phyloP scores from a whole-genome alignment of 768 basidiomycete genomes.

The Favolaschia claudopus region DNA sequence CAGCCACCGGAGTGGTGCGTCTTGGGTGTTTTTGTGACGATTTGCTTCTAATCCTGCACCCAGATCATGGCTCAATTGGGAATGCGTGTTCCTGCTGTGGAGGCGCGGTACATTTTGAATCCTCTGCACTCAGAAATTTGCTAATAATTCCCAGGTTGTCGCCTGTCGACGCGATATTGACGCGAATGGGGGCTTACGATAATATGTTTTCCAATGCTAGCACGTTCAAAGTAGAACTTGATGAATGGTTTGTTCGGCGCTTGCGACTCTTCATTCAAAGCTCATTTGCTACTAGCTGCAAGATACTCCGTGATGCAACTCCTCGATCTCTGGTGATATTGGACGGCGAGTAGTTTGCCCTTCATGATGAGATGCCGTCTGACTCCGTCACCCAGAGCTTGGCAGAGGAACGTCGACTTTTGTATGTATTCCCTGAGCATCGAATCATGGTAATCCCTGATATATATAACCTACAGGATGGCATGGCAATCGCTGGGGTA shows the following conservation, averaged over 20 bases:
- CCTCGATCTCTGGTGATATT: conserved; percentile 94
- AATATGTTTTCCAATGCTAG: conserved; percentile 95
- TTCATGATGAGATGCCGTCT: background rate
- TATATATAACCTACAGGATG: conserved; percentile 76
- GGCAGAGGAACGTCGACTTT: conserved; percentile 96
- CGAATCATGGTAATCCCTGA: conserved; percentile 5
- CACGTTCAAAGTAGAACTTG: conserved; percentile 98
- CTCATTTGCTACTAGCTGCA: conserved; percentile 62
- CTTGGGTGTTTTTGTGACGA: background rate
- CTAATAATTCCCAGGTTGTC: conserved; percentile 61
- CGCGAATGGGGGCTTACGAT: conserved; percentile 98
- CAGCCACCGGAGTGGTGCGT: conserved; percentile 86
- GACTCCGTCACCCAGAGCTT: conserved; percentile 65
- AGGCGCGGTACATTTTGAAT: conserved; percentile 62
- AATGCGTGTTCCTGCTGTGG: conserved; percentile 90
- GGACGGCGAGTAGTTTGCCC: conserved; percentile 69
- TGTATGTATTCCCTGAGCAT: conserved; percentile 47
- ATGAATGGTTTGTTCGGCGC: conserved; percentile 77
- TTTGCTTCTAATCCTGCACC: conserved; percentile 14
- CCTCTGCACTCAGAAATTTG: background rate
- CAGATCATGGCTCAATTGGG: conserved; percentile 95
- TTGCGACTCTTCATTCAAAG: background rate
- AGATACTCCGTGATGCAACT: conserved; percentile 92
- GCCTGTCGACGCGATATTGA: conserved; percentile 91
- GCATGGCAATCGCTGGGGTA: conserved; percentile 97